phyloP scores from a whole-genome alignment of 805 yeast genomes.

The Pichia manshurica region DNA sequence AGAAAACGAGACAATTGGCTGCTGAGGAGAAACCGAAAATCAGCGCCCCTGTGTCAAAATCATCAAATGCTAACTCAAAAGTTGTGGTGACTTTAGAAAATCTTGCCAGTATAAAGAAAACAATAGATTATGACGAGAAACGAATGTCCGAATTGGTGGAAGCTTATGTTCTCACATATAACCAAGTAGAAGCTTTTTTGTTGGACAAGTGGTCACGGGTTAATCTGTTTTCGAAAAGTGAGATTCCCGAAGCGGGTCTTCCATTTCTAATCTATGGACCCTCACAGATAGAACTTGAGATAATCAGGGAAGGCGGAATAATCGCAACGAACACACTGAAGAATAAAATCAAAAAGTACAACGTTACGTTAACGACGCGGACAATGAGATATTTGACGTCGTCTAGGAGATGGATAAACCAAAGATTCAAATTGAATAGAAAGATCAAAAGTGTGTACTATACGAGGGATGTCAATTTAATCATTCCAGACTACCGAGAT shows the following conservation, averaged over 20 bases:
- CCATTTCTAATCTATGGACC: conserved; percentile 30
- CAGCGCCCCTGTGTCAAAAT: not conserved
- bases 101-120: not conserved
- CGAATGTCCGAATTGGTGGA: conserved; percentile 3
- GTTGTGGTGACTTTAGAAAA: conserved; percentile 7
- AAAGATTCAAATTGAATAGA: conserved; percentile 24
- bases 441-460: conserved; percentile 21
- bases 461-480: conserved; percentile 24
- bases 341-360: conserved; percentile 20
- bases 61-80: not conserved
- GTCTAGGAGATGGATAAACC: conserved; percentile 31
- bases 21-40: not conserved
- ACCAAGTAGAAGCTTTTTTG: conserved; percentile 8
- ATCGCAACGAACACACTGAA: conserved; percentile 27
- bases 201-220: conserved; percentile 12
- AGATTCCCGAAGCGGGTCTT: conserved; percentile 16
- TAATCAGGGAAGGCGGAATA: conserved; percentile 22
- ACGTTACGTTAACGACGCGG: conserved; percentile 24
- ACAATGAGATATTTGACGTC: conserved; percentile 29
- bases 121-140: conserved; percentile 3
- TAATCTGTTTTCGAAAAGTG: conserved; percentile 4
- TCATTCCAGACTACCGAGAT: conserved; percentile 28
- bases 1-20: not conserved
- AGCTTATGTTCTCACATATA: conserved; percentile 3
- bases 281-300: conserved; percentile 29